Evolutionary conservation across 164 flowering plant genomes (phyloP), one percentile per base, ranked within the genome.

Genomic region (Stephania cephalantha): DNA sequence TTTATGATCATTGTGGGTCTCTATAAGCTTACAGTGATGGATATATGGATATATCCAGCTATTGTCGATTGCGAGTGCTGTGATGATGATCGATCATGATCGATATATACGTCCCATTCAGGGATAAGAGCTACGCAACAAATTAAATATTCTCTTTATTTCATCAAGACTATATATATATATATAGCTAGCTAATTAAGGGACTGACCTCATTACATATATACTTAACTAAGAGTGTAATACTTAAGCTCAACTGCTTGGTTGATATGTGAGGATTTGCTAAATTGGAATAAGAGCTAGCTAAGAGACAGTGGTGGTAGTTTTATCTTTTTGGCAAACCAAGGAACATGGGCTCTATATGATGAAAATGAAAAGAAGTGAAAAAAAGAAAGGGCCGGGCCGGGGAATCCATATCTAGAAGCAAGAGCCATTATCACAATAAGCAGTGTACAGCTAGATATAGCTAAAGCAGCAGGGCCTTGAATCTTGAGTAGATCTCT

Each of bases 401-500:
- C 55, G 12, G 42, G 55, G 55, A 50, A 50, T 71, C 35, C 61
- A 48, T 46, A 46, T 74, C 35, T 73, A 48, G 76, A 76, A 76
- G 83, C 75, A 76, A 74, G 73, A 76, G 79, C 75, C 73, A 78
- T 35, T 3, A 72, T 72, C 11, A 50, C 12, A 50, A 11, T 25
- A 25, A 25, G 25, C 25, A 25, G 25, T 25, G 55, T 50, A 50
- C 12, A 50, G 55, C 55, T 10, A 15, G 25, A 25, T 25, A 25
- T 25, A 0, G 25, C 25, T 25, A 25, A 25, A 0, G 25, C 25
- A 25, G 25, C 25, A 25, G 25, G 77, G 69, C 79, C 79, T 75
- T 70, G 84, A 79, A 74, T 72, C 66, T 66, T 75, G 80, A 74
- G 82, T 79, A 77, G 15, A 35, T 35, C 76, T 73, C 72, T 75